These are phyloP conservation scores for Halenospora varia DNA, from an alignment of 495 filamentous ascomycete genomes.

Conservation along the genomic window DNA sequence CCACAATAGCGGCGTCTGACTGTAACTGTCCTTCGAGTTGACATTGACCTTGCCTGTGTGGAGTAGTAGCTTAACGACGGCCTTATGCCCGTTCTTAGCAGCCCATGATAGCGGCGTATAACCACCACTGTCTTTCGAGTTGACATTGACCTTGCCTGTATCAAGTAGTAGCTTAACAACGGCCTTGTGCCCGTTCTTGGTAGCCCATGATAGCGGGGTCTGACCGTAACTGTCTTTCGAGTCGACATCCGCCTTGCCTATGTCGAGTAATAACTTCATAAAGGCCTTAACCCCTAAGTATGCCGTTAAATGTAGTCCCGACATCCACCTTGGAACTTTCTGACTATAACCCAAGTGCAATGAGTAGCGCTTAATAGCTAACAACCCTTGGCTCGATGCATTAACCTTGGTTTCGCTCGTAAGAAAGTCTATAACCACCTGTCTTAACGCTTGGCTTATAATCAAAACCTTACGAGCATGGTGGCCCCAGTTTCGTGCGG, in stretches of 20 bases:
- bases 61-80: too few relatives aligned
- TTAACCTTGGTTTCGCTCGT: conserved; percentile 16
- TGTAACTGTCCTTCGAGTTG: too few relatives aligned
- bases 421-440: conserved; percentile 18
- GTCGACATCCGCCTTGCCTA: neutral
- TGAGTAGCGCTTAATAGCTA: conserved; percentile 8
- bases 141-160: too few relatives aligned
- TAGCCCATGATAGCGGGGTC: conserved; percentile 3
- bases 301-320: conserved; percentile 23
- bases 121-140: neutral
- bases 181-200: too few relatives aligned
- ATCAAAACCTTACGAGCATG: conserved; percentile 31
- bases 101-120: conserved; percentile 24
- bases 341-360: too few relatives aligned
- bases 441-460: neutral
- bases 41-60: too few relatives aligned
- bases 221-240: neutral
- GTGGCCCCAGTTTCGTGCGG: conserved; percentile 28
- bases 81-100: conserved; percentile 33
- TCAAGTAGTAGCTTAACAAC: too few relatives aligned
- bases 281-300: conserved; percentile 14
- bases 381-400: conserved; percentile 13
- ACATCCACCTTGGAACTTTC: too few relatives aligned
- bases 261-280: neutral
- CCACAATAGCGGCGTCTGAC: too few relatives aligned